Conservation (phyloP, 2,329 filamentous ascomycete genomes). For the Fusarium piperis region DNA sequence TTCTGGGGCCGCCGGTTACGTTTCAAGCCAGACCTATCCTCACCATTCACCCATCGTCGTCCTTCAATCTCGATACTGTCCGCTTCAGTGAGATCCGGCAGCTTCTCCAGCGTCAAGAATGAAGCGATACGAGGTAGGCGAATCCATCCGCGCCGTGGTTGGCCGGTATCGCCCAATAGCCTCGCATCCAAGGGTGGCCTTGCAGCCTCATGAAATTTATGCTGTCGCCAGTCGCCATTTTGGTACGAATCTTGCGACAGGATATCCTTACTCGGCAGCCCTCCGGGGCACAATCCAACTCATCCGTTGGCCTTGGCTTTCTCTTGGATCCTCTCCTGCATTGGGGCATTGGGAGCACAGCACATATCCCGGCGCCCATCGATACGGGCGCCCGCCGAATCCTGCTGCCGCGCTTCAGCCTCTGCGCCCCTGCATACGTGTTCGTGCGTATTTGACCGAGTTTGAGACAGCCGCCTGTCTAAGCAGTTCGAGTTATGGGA, state of each 20-base stretch:
- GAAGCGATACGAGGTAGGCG: constrained; percentile 20
- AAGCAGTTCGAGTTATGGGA: background rate
- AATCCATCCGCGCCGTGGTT: constrained; percentile 12
- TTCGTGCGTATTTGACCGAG: constrained; percentile 16
- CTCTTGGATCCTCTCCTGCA: constrained; percentile 19
- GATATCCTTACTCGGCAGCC: constrained; percentile 13
- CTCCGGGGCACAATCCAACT: constrained; percentile 14
- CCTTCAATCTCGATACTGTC: constrained; percentile 18
- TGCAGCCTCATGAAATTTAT: constrained; percentile 14
- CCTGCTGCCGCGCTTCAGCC: constrained; percentile 15
- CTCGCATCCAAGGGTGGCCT: constrained; percentile 18
- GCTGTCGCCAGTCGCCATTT: constrained; percentile 10
- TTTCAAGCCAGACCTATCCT: constrained; percentile 19
- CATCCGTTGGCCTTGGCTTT: constrained; percentile 15
- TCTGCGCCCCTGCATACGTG: constrained; percentile 25
- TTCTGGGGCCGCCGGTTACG: constrained; percentile 4
- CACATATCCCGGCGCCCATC: constrained; percentile 9
- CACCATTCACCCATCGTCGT: constrained; percentile 20
- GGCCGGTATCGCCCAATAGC: constrained; percentile 14
- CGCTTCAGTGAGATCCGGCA: background rate
- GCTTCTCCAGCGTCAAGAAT: constrained; percentile 6
- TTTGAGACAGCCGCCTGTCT: background rate
- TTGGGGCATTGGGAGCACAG: constrained; percentile 14
- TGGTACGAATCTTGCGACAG: constrained; percentile 1
- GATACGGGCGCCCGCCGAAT: constrained; percentile 20